Evolutionary conservation across 176 grass and related monocot genomes (phyloP), one percentile per base, ranked within the genome.

Genomic region (Miscanthus lutarioriparius): DNA sequence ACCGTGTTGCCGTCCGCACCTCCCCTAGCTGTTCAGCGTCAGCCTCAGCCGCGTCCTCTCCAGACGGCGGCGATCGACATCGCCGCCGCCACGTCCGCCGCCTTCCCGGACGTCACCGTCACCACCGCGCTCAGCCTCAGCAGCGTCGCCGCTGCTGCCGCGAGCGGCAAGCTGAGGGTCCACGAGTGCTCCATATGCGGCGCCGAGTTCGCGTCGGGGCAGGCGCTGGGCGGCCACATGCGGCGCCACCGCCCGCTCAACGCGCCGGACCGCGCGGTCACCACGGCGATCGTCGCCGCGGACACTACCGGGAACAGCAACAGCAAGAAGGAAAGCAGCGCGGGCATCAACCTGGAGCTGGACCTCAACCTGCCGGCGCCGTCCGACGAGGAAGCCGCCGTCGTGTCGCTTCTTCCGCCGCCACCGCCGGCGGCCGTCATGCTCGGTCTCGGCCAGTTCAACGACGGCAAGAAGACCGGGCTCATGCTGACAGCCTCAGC

Each of bases 181-280:
- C 94, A 97, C 64, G 81, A 91, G 89, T 97, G 94, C 73, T 91
- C 86, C 17, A 84, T 93, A 23, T 97, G 94, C 72, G 80, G 86
- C 9, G 88, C 94, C 20, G 91, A 91, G 64, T 97, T 97, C 71
- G 74, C 74, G 27, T 91, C 95, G 22, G 95, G 95, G 56, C 95
- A 98, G 83, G 95, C 95, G 58, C 89, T 98, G 1, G 95, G 95
- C 38, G 95, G 95, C 2, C 95, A 98, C 89, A 98, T 98, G 95
- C 78, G 95, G 10, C 89, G 92, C 59, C 95, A 98, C 87, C 83
- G 89, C 45, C 95, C 91, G n/a, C 80, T 85, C 4, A 83, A 91
- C 59, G 75, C 74, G 28, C 76, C 76, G 8, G 85, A 56, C 35
- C 37, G 87, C 15, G 28, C 79, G 59, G 79, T 67, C 41, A 74